phyloP scores from a whole-genome alignment of 495 filamentous ascomycete species.

The Aspergillus bridgeri region DNA sequence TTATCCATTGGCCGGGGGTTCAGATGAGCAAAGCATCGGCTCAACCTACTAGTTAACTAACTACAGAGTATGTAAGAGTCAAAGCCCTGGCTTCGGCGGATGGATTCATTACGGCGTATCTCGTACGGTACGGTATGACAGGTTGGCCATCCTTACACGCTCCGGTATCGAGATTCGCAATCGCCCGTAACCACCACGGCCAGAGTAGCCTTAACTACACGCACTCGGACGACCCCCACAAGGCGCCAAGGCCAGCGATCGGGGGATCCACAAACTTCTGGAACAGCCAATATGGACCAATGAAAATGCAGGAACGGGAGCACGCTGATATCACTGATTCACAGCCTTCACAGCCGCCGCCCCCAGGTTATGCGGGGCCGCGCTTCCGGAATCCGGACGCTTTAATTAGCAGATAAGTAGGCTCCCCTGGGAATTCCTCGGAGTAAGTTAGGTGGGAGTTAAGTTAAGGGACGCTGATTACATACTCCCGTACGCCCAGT shows the following conservation, averaged over 20 bases:
- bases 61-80: too few species aligned
- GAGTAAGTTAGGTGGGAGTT: too few species aligned
- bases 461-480: too few species aligned
- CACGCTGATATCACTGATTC: conserved; percentile 39
- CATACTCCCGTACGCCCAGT: too few species aligned
- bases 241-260: conserved; percentile 39
- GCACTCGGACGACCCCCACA: conserved; percentile 22
- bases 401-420: not conserved
- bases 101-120: not conserved
- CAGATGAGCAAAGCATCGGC: not conserved
- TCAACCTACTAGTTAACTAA: too few species aligned
- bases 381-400: conserved; percentile 28
- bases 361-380: conserved; percentile 36
- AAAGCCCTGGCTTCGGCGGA: not conserved
- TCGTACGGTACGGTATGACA: too few species aligned
- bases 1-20: conserved; percentile 5
- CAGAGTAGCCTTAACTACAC: conserved; percentile 9
- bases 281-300: conserved; percentile 30
- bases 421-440: not conserved
- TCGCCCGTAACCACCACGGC: conserved; percentile 10
- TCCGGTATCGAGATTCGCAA: not conserved
- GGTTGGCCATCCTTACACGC: too few species aligned
- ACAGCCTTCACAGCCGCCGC: conserved; percentile 14
- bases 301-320: conserved; percentile 14
- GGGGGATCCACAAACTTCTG: conserved; percentile 42